phyloP scores from a whole-genome alignment of 495 filamentous ascomycete genomes.

The Articulospora tetracladia region DNA sequence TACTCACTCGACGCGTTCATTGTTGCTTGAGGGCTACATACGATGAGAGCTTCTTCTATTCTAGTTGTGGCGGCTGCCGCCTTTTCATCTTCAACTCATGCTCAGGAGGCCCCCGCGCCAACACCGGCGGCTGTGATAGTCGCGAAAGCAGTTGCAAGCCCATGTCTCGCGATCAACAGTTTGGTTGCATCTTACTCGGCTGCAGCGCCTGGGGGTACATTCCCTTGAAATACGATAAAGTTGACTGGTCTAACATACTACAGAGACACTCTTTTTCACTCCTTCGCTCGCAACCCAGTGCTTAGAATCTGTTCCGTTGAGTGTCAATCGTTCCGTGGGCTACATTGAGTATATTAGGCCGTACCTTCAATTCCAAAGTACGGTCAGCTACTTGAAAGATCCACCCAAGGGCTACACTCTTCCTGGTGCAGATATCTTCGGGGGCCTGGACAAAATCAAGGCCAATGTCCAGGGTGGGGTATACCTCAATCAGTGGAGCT shows the following conservation, averaged over 20 bases:
- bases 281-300: conserved; percentile 41
- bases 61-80: not conserved
- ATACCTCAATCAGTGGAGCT: conserved; percentile 45
- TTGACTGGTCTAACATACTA: not conserved
- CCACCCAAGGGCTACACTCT: conserved; percentile 52
- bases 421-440: conserved; percentile 45
- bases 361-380: conserved; percentile 53
- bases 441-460: conserved; percentile 39
- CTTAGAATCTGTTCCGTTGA: conserved; percentile 51
- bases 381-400: conserved; percentile 46
- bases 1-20: too few relatives aligned
- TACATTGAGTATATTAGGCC: conserved; percentile 52
- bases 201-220: not conserved
- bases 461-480: conserved; percentile 24
- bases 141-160: not conserved
- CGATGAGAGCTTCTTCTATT: not conserved
- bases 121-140: not conserved
- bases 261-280: not conserved
- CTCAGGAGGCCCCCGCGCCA: not conserved
- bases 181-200: not conserved
- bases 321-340: conserved; percentile 39
- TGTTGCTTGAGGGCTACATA: not conserved
- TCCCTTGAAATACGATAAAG: too few relatives aligned
- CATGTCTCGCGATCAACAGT: not conserved
- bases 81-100: not conserved